Evolutionary conservation across 495 filamentous ascomycete genomes (phyloP).

Genomic region (Aspergillus coremiiformis): DNA sequence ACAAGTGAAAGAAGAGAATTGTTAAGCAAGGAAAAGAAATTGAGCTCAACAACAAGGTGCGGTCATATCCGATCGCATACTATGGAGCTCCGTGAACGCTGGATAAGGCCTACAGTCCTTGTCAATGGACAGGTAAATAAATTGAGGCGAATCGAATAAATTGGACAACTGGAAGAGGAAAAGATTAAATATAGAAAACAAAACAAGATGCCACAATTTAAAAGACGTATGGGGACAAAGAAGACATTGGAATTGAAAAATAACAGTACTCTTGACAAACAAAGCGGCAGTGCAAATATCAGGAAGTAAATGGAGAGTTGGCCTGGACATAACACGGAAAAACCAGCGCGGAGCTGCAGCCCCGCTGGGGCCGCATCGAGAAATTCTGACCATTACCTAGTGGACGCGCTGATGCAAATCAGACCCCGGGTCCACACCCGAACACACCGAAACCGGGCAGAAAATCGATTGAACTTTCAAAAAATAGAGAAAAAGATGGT

Average conservation of each 20-base stretch:
- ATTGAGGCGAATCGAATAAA: background rate
- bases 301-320: slow-evolving; percentile 17
- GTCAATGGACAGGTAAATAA: background rate
- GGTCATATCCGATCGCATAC: slow-evolving; percentile 9
- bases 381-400: background rate
- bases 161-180: background rate
- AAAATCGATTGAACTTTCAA: no score
- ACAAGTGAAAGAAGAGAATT: background rate
- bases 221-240: background rate
- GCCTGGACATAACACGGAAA: slow-evolving; percentile 21
- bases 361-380: slow-evolving; percentile 8
- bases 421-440: no score
- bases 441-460: no score
- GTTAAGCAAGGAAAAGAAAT: background rate
- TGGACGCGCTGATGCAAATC: no score
- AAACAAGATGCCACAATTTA: slow-evolving; percentile 1
- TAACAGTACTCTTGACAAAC: background rate
- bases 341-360: slow-evolving; percentile 10
- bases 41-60: background rate
- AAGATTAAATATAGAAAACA: slow-evolving; percentile 4
- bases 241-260: background rate
- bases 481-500: no score
- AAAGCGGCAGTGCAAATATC: background rate
- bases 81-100: slow-evolving; percentile 2
- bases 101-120: background rate